phyloP scores from a whole-genome alignment of 768 basidiomycete genomes.

The Panaeolus papilionaceus region DNA sequence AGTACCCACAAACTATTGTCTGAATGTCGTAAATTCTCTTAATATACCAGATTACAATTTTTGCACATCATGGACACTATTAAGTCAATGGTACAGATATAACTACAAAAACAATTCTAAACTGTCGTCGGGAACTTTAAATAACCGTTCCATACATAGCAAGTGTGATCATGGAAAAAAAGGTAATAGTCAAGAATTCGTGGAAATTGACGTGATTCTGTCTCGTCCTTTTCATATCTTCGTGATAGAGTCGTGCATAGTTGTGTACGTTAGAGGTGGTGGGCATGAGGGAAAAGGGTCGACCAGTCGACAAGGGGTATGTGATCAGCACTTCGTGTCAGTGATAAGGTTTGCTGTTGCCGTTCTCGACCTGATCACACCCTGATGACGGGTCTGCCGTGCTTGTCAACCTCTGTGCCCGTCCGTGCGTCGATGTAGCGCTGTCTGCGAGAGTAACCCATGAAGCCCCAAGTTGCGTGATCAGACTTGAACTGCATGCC shows the following conservation, averaged over 20 bases:
- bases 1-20: background rate
- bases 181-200: slow-evolving; percentile 4
- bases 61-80: slow-evolving; percentile 1
- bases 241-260: slow-evolving; percentile 11
- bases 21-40: slow-evolving; percentile 2
- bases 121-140: background rate
- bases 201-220: background rate
- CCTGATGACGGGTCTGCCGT: slow-evolving; percentile 60
- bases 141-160: slow-evolving; percentile 12
- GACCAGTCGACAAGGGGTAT: background rate
- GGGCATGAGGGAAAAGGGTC: slow-evolving; percentile 10
- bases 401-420: slow-evolving; percentile 59
- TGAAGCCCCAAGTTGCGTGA: slow-evolving; percentile 58
- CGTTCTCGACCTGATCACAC: slow-evolving; percentile 35
- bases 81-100: background rate
- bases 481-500: slow-evolving; percentile 50
- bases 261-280: slow-evolving; percentile 2
- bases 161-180: background rate
- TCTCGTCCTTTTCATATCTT: slow-evolving; percentile 1
- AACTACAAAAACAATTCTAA: slow-evolving; percentile 11
- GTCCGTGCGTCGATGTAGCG: slow-evolving; percentile 56
- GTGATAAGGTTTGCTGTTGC: background rate
- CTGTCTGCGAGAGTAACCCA: slow-evolving; percentile 56
- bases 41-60: background rate
- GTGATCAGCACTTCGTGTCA: slow-evolving; percentile 6